Conservation (phyloP, 441 rosid genomes). For the California macrophylla region DNA sequence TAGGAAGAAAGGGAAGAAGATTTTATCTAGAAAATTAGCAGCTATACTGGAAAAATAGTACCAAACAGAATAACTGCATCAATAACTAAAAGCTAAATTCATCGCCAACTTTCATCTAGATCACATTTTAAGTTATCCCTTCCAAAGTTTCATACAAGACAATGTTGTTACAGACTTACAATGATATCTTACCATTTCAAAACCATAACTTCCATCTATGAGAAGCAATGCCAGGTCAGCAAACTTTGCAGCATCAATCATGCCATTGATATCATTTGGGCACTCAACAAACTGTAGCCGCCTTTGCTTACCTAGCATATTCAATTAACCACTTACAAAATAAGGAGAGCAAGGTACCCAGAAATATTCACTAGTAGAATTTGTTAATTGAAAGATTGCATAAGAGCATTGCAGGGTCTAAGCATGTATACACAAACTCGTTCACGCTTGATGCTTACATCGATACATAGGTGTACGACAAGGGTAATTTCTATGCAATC, state of each 20-base stretch:
- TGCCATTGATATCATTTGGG: constrained; percentile 87
- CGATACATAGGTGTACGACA: background rate
- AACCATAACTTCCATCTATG: constrained; percentile 88
- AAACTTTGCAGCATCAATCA: constrained; percentile 82
- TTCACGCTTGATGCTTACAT: background rate
- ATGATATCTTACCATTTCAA: constrained; percentile 76
- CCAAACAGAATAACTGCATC: background rate
- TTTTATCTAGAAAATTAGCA: constrained; percentile 4
- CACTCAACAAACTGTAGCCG: constrained; percentile 87
- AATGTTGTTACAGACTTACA: background rate
- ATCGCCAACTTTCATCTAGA: background rate
- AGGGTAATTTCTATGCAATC: background rate
- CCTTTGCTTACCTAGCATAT: constrained; percentile 52
- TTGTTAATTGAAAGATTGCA: background rate
- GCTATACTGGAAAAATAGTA: background rate
- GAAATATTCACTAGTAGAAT: background rate
- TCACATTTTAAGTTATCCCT: background rate
- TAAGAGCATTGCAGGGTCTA: background rate
- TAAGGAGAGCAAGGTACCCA: background rate
- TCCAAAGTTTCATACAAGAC: background rate
- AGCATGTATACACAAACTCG: background rate
- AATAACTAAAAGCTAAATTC: background rate
- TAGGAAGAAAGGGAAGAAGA: background rate
- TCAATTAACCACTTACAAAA: constrained; percentile 20
- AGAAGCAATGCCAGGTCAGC: constrained; percentile 85